A percentile compares a stretch with the other conserved stretches of the same genome.
These are phyloP conservation scores for Termitomyces bulborhizus DNA, from an alignment of 768 basidiomycete species.

Conservation along the genomic window DNA sequence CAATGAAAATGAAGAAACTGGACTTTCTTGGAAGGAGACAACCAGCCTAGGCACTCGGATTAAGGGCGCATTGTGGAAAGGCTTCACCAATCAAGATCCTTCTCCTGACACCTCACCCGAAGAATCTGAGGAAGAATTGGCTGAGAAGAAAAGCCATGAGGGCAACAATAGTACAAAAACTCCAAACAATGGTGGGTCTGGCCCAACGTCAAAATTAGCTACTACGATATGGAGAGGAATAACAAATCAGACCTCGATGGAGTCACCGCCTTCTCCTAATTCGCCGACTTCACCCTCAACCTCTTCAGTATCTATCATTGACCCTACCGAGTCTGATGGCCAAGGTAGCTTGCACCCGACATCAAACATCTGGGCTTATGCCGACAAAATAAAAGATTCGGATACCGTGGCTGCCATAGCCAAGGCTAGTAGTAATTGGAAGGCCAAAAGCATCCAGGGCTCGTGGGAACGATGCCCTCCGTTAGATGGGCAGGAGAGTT, in stretches of 20 bases:
- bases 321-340: constrained; percentile 5
- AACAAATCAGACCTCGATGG: constrained; percentile 71
- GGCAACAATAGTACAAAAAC: constrained; percentile 44
- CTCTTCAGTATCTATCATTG: constrained; percentile 16
- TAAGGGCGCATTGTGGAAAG: constrained; percentile 60
- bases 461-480: constrained; percentile 26
- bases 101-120: constrained; percentile 26
- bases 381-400: constrained; percentile 68
- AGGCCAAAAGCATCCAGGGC: constrained; percentile 52
- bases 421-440: constrained; percentile 74
- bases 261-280: constrained; percentile 39
- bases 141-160: constrained; percentile 19
- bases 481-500: constrained; percentile 8
- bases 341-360: neutral
- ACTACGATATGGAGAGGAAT: constrained; percentile 72
- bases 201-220: constrained; percentile 48
- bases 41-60: constrained; percentile 50
- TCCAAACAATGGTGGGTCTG: constrained; percentile 17
- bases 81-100: constrained; percentile 49
- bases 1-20: constrained; percentile 33
- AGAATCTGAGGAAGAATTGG: constrained; percentile 22
- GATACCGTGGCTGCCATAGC: constrained; percentile 65
- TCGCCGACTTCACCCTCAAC: constrained; percentile 25
- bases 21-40: constrained; percentile 23
- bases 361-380: constrained; percentile 59